Evolutionary conservation across 2,329 filamentous ascomycete genomes (phyloP).

Genomic region (Fusarium sp.): DNA sequence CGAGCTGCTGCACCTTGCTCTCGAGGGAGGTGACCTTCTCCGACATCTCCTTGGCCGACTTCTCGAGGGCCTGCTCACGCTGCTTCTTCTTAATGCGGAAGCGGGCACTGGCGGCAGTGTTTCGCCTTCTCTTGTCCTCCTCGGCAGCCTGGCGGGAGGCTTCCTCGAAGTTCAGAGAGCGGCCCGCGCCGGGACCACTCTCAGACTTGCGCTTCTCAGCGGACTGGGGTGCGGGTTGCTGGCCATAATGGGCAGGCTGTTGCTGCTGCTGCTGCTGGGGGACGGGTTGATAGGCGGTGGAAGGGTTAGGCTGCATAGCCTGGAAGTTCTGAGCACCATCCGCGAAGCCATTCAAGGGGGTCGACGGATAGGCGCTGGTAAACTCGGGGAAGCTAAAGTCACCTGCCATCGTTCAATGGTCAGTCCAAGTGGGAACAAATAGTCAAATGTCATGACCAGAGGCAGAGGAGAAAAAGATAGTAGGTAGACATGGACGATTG

Average conservation of each 20-base stretch:
- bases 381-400: conserved; percentile 69
- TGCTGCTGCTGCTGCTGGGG: conserved; percentile 53
- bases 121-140: conserved; percentile 89
- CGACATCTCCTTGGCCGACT: conserved; percentile 82
- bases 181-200: conserved; percentile 51
- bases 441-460: conserved; percentile 37
- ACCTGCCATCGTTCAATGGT: conserved; percentile 60
- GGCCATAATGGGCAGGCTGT: conserved; percentile 43
- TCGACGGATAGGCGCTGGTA: conserved; percentile 61
- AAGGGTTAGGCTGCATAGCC: conserved; percentile 64
- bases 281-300: conserved; percentile 55
- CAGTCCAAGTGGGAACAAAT: conserved; percentile 37
- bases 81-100: conserved; percentile 98
- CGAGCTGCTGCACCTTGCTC: conserved; percentile 78
- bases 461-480: conserved; percentile 16
- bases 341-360: conserved; percentile 56
- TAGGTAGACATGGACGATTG: conserved; percentile 31
- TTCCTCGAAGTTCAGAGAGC: conserved; percentile 72
- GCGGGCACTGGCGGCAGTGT: conserved; percentile 87
- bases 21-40: conserved; percentile 82
- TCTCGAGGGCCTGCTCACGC: conserved; percentile 86
- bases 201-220: conserved; percentile 61
- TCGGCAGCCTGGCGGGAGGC: conserved; percentile 79
- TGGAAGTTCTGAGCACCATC: conserved; percentile 55
- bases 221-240: conserved; percentile 44